Evolutionary conservation across 2,329 filamentous ascomycete species (phyloP), one percentile per base, ranked within the genome.

Genomic region (Bretziella fagacearum): DNA sequence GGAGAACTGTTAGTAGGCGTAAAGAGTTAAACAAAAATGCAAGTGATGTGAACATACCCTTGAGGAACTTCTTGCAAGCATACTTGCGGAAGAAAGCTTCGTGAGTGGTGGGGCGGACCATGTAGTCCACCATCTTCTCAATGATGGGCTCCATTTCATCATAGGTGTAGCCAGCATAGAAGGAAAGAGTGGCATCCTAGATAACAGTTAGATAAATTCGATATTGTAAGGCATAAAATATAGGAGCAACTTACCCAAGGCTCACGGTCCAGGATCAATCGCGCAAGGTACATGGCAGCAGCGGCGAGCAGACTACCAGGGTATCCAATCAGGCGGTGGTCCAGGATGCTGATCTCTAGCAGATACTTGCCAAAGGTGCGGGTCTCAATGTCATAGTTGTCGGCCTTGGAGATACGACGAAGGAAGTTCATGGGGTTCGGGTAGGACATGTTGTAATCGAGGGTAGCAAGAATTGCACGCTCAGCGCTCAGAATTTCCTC

Each of bases 31-130:
- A 25, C 3, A 17, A 18, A 33, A 15, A 36, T 7, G 23, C 3
- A 4, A 27, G 10, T 15, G 22, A 27, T 11, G 7, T 7, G 49
- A n/a, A 56, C 73, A 66, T 77, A 94, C 89, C 87, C 70, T 98
- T 98, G 57, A 96, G 68, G 67, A 96, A 98, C 67, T 94, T 95
- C 72, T 96, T 98, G 75, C 85, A 93, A 48, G 91, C 91, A 62
- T 98, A 98, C 66, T 98, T 98, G 75, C 93, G 94, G 73, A 95
- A 96, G 71, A 98, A 95, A 30, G 91, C 93, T 62, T 96, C 89
- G 59, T 98, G 91, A 36, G 80, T 75, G 46, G 95, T 83, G 22
- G 89, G 91, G 10, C 84, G 79, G 50, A 83, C 82, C 32, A 98
- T 79, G 61, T 98, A 98, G 63, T 98, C 87, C 52, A 98, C 78